A percentile compares a stretch with the other conserved stretches of the same genome.
These are phyloP conservation scores for Caryopteris hybrid DNA, from an alignment of 305 asterid genomes.

Conservation along the genomic window DNA sequence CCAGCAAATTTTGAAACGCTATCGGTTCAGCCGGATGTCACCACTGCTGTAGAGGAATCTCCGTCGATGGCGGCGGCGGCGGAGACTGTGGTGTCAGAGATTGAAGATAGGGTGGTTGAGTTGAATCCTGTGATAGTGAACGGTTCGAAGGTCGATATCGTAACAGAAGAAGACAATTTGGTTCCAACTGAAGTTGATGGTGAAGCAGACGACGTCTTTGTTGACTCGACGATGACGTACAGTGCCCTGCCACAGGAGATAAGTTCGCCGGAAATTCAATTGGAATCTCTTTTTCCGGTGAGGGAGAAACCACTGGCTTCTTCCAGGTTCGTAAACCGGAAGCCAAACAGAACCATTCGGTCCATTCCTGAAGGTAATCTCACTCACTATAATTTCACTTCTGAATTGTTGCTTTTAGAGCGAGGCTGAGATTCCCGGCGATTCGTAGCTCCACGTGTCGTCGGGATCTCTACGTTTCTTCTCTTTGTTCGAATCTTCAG, in stretches of 20 bases:
- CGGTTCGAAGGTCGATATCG: slow-evolving; percentile 22
- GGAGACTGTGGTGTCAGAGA: slow-evolving; percentile 21
- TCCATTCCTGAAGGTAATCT: slow-evolving; percentile 44
- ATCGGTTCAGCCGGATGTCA: slow-evolving; percentile 3
- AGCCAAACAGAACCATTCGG: slow-evolving; percentile 24
- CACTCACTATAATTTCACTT: background rate
- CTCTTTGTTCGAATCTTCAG: background rate
- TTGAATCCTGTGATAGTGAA: slow-evolving; percentile 44
- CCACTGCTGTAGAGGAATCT: slow-evolving; percentile 11
- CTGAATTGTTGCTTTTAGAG: no score
- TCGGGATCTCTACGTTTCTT: slow-evolving; percentile 1
- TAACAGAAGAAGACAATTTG: slow-evolving; percentile 20
- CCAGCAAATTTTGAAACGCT: slow-evolving; percentile 25
- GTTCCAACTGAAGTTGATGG: slow-evolving; percentile 14
- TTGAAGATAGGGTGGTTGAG: slow-evolving; percentile 26
- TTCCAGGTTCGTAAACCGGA: slow-evolving; percentile 42
- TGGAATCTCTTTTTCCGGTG: slow-evolving; percentile 30
- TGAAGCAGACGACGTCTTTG: slow-evolving; percentile 20
- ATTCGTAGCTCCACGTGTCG: background rate
- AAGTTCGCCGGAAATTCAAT: slow-evolving; percentile 12
- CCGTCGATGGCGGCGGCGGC: background rate
- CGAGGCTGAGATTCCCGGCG: background rate
- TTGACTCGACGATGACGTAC: slow-evolving; percentile 8
- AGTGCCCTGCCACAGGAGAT: slow-evolving; percentile 8
- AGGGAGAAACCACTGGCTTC: slow-evolving; percentile 44